Percentiles rank a stretch among this genome's conserved stretches.
These are phyloP conservation scores for Pythium sp. DNA, from an alignment of 352 stramenopile species.

Conservation along the genomic window DNA sequence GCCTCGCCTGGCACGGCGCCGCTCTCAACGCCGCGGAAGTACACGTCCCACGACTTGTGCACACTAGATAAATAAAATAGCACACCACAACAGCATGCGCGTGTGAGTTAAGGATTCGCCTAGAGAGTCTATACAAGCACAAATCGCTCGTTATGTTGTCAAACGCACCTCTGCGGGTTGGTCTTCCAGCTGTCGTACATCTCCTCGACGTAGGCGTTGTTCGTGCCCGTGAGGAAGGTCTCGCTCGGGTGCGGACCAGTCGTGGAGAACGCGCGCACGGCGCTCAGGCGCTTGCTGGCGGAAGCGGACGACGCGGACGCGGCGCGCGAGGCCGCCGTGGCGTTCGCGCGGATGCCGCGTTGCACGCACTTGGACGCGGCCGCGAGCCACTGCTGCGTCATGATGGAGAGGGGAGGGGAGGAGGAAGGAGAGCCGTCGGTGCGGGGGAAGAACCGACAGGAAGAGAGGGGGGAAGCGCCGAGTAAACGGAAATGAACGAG, in stretches of 20 bases:
- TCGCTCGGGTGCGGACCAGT: constrained; percentile 76
- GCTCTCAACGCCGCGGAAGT: constrained; percentile 82
- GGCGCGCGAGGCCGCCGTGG: constrained; percentile 14
- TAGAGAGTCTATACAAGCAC: too few species aligned
- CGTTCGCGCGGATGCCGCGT: constrained; percentile 39
- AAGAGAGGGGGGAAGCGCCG: too few species aligned
- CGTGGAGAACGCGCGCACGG: constrained; percentile 49
- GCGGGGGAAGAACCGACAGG: neutral
- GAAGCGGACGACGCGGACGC: neutral
- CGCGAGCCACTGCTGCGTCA: constrained; percentile 62
- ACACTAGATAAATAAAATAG: constrained; percentile 35
- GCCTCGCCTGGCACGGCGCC: constrained; percentile 74
- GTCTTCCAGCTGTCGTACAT: constrained; percentile 95
- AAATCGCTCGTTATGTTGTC: neutral
- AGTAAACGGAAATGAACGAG: neutral
- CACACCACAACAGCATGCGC: constrained; percentile 5
- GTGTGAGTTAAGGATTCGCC: neutral
- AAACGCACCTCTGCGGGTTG: constrained; percentile 74
- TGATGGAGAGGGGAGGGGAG: constrained; percentile 10
- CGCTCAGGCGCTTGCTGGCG: constrained; percentile 14
- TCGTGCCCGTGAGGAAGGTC: constrained; percentile 94
- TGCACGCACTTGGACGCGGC: constrained; percentile 50
- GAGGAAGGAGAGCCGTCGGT: neutral
- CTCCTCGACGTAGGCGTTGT: constrained; percentile 96
- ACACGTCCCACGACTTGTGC: constrained; percentile 87